Evolutionary conservation across 2,329 filamentous ascomycete genomes (phyloP), one percentile per base, ranked within the genome.

Genomic region (Xylaria sp.): DNA sequence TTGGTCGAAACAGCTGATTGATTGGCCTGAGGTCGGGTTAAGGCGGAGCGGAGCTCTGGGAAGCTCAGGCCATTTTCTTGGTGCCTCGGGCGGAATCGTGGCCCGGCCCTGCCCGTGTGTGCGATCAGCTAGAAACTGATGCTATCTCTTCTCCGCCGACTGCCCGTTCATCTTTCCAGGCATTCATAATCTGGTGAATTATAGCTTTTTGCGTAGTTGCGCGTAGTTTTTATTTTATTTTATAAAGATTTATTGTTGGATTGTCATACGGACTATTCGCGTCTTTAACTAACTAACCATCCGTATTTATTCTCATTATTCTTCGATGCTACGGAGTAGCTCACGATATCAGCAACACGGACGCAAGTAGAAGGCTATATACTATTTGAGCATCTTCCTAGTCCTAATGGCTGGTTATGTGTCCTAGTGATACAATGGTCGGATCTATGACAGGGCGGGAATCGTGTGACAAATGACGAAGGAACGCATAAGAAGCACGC

Each of bases 61-160:
- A 56, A 66, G 63, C 63, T 66, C 69, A 71, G 66, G 57, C 69
- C 69, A 71, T 62, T 33, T 63, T 23, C n/a, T 33, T 23, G 51
- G 17, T 56, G 51, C 51, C 33, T 56, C 53, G 53, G 53, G 53
- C 53, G 53, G 53, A 38, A 56, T 56, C 53, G 17, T 23, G 49
- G 48, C 17, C 48, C 48, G 23, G 49, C 49, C 26, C 49, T 31
- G 23, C 49, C 49, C 49, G 48, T 9, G 48, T 36, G 33, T 36
- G 33, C 10, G 23, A 36, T 36, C 9, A 11, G 7, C 7, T 36
- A 36, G 10, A 33, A 33, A 33, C 33, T 33, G 33, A 33, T 33
- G 33, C 33, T 33, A 33, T 33, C 33, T 10, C 33, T 33, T 33
- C 33, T 33, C 9, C 33, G 9, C 33, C 33, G 31, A 33, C 31